Evolutionary conservation across 2,329 filamentous ascomycete species (phyloP).

Genomic region (Neofusicoccum sp.): DNA sequence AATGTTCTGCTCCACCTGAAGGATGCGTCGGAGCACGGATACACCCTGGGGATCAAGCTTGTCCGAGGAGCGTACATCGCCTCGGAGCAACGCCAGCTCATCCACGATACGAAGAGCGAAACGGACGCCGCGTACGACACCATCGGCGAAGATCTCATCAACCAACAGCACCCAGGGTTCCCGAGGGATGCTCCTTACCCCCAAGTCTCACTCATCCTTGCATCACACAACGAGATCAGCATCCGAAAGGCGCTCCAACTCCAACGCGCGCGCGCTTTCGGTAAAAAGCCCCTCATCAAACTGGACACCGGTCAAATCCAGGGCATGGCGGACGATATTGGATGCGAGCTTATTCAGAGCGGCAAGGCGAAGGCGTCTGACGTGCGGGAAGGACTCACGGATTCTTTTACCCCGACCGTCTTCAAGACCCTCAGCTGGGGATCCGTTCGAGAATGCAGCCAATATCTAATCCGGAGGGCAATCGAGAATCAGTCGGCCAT

Average conservation of each 20-base stretch:
- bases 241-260: conserved; percentile 48
- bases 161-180: conserved; percentile 40
- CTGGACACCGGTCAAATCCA: conserved; percentile 72
- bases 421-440: conserved; percentile 59
- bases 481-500: conserved; percentile 63
- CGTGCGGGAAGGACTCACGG: not conserved
- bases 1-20: conserved; percentile 48
- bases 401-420: conserved; percentile 15
- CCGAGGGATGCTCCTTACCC: conserved; percentile 30
- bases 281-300: conserved; percentile 40
- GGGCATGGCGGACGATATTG: conserved; percentile 94
- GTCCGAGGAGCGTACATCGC: conserved; percentile 58
- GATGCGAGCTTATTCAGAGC: conserved; percentile 43
- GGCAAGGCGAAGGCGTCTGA: conserved; percentile 26
- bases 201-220: conserved; percentile 64
- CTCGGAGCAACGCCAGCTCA: conserved; percentile 49
- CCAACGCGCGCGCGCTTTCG: conserved; percentile 47
- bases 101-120: conserved; percentile 54
- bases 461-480: conserved; percentile 62
- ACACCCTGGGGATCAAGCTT: conserved; percentile 56
- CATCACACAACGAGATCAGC: conserved; percentile 76
- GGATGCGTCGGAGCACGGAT: conserved; percentile 46
- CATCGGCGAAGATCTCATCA: conserved; percentile 57
- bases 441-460: conserved; percentile 69
- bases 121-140: conserved; percentile 65